Percentiles rank a stretch among this genome's conserved stretches.
Conservation (phyloP, 208 protist genomes). For the Herpetomonas samuelpessoai region DNA sequence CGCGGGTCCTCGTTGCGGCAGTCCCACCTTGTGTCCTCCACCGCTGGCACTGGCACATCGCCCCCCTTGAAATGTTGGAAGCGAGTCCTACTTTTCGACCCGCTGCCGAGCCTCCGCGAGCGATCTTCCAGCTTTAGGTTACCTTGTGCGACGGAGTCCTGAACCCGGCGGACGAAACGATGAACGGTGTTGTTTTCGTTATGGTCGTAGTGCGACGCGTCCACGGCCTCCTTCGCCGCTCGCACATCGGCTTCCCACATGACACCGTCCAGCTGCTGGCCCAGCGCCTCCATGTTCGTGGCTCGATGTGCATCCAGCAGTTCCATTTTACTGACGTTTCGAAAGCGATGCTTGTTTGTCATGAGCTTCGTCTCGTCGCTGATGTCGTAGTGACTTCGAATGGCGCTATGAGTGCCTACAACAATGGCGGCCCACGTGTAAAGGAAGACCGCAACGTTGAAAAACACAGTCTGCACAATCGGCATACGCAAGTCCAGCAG, state of each 20-base stretch:
- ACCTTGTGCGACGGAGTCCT: constrained; percentile 41
- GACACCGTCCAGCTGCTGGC: constrained; percentile 62
- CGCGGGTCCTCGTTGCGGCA: constrained; percentile 80
- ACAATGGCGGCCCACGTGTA: constrained; percentile 54
- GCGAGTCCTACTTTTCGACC: neutral
- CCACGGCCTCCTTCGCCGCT: constrained; percentile 76
- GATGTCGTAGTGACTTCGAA: constrained; percentile 71
- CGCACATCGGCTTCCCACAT: constrained; percentile 78
- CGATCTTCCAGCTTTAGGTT: constrained; percentile 18
- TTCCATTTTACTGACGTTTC: constrained; percentile 44
- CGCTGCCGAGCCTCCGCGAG: neutral
- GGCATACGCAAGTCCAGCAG: constrained; percentile 27
- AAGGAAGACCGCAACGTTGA: constrained; percentile 30
- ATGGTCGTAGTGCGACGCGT: constrained; percentile 72
- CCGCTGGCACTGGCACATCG: neutral
- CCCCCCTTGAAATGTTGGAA: neutral
- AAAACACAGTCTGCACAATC: constrained; percentile 35
- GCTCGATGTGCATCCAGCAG: constrained; percentile 66
- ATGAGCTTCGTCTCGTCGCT: constrained; percentile 78
- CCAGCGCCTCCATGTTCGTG: constrained; percentile 62
- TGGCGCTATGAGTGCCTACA: constrained; percentile 62
- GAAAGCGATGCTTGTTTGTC: constrained; percentile 51
- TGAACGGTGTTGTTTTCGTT: constrained; percentile 44
- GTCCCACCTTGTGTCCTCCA: constrained; percentile 49
- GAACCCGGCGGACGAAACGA: constrained; percentile 55